These are phyloP conservation scores for Candolleomyces efflorescens DNA, from an alignment of 768 basidiomycete genomes.

Conservation along the genomic window DNA sequence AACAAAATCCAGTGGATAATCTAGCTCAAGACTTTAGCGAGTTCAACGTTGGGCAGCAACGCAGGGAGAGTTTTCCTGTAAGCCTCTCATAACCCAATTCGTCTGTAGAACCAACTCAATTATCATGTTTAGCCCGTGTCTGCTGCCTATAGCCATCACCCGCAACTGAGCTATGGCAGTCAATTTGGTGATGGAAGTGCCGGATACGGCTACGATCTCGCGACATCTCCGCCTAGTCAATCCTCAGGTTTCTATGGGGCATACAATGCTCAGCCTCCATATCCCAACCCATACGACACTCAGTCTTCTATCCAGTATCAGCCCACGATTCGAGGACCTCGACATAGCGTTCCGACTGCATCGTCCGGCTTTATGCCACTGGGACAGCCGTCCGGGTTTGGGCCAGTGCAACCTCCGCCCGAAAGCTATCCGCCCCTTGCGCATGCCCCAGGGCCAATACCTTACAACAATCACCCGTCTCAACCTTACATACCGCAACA, in stretches of 20 bases:
- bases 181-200: constrained; percentile 27
- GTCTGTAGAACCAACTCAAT: not conserved
- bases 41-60: constrained; percentile 44
- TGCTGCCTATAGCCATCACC: constrained; percentile 29
- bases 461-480: constrained; percentile 33
- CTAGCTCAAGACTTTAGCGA: constrained; percentile 65
- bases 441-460: constrained; percentile 34
- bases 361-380: constrained; percentile 70
- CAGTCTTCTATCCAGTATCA: constrained; percentile 30
- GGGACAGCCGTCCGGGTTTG: constrained; percentile 35
- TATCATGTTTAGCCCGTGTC: constrained; percentile 28
- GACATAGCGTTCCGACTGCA: constrained; percentile 62
- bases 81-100: constrained; percentile 15
- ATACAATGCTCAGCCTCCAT: constrained; percentile 31
- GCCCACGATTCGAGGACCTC: constrained; percentile 44
- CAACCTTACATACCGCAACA: constrained; percentile 18
- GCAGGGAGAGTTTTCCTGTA: constrained; percentile 60
- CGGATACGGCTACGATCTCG: constrained; percentile 36
- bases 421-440: constrained; percentile 31
- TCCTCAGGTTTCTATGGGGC: constrained; percentile 22
- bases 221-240: constrained; percentile 32
- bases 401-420: constrained; percentile 27
- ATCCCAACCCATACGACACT: constrained; percentile 35
- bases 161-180: constrained; percentile 28
- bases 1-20: constrained; percentile 42